Evolutionary conservation across 768 basidiomycete species (phyloP), one percentile per base, ranked within the genome.

Genomic region (Leccinum uliginosum): DNA sequence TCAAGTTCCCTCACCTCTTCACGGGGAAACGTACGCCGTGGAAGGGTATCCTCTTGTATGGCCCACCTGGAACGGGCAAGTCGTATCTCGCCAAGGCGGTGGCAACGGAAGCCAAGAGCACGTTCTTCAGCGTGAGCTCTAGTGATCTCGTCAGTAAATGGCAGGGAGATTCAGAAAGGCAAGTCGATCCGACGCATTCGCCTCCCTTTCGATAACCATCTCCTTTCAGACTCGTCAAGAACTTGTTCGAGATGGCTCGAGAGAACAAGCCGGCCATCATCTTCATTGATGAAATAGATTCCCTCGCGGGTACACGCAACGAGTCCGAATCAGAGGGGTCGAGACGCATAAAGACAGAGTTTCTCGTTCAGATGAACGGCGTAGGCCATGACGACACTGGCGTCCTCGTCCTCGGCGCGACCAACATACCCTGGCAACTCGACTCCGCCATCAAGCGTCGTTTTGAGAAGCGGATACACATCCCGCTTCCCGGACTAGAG

Each of bases 121-220:
- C 96, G 9, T 99, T 99, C 80, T 98, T 96, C 76, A 92, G 89
- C 62, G 93, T 99, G 59, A 93, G 90, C 67, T 93, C 91, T 23
- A 87, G 87, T 70, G 97, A 98, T 68, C 78, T 99, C 54, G 97
- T 98, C 54, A 95, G 93, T 73, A 99, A 98, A 72, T 99, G 97
- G 97, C 97, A 98, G 76, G 97, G 97, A 57, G 97, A 99, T 73
- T 95, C 93, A 4, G 96, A 98, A 75, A 79, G 96, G 94, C 91
- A 59, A 69, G 84, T 72, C 24, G 21, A 47, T 24, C 17, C 29
- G n/a, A 10, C 27, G 11, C 40, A 43, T 43, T n/a, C 23, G 17
- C 21, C 6, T 15, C n/a, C 57, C 53, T 21, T 34, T 47, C 11
- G 34, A 54, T 27, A 15, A 44, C n/a, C 38, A 47, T 52, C 56